Base-by-base conservation (phyloP, 306 rosid genomes). In the Glycyrrhiza uralensis region DNA sequence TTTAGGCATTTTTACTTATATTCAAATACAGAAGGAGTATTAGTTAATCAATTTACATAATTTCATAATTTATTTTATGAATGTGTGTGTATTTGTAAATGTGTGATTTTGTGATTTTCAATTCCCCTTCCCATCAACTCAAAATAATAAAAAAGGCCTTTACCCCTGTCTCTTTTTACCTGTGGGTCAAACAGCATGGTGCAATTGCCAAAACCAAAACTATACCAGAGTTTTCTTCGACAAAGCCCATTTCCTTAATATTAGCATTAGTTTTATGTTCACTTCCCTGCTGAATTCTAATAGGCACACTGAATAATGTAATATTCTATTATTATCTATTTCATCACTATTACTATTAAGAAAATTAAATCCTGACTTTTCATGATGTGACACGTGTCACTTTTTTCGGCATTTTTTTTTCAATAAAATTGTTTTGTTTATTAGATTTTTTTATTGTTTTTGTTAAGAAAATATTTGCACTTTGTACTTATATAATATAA, bases 121-220 rank as follows among this genome's bases (percentile, higher is more conserved):
- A 35, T 51, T 2, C 39, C 42, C 66, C 24, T 52, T 12, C 28
- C 28, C 61, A 30, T 66, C 1, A 14, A 29, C 33, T 23, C 0
- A 2, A n/a, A 17, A 9, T 33, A 10, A 22, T 22, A 22, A 19
- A 49, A 22, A 55, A 52, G 14, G 2, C 24, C 7, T 4, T 8
- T n/a, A 56, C 63, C 19, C 15, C 23, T 15, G 19, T 58, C 24
- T 69, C 74, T 35, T 12, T 69, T 70, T 14, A 7, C 54, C 22
- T 39, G 58, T 69, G 72, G 71, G 49, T 60, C 32, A 49, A 57
- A 76, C 17, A 59, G 38, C 70, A 76, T 22, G 45, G 20, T 59
- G 56, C 64, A 76, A 69, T 69, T 38, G 38, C 65, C 71, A 49
- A 77, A 69, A 49, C 65, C 71, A 12, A 69, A 68, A 47, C 13